Percentiles rank a stretch among this genome's conserved stretches.
Conservation (phyloP, 2,329 filamentous ascomycete species). For the Zasmidium citrigriseum region DNA sequence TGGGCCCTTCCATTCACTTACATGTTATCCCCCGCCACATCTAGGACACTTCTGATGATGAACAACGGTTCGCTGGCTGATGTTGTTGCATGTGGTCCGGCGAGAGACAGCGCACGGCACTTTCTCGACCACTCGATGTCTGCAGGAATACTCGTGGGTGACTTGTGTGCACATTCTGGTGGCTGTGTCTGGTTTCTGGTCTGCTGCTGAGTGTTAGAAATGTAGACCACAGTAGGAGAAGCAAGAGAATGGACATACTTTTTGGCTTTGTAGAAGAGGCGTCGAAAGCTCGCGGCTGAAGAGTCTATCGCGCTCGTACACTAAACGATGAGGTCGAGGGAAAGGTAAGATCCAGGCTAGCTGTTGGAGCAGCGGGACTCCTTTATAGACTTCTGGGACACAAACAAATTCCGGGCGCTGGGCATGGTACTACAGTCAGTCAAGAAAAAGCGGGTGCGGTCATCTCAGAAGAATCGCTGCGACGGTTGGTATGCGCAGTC, state of each 20-base stretch:
- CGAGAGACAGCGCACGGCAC: conserved; percentile 50
- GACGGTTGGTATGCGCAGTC: conserved; percentile 23
- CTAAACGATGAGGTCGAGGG: no score
- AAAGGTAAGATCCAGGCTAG: not conserved
- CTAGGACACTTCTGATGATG: conserved; percentile 51
- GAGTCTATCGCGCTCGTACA: no score
- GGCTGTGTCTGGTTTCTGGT: not conserved
- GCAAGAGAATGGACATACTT: not conserved
- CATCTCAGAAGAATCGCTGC: conserved; percentile 23
- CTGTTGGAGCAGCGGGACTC: conserved; percentile 5
- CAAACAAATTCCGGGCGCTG: conserved; percentile 26
- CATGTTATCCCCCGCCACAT: conserved; percentile 44
- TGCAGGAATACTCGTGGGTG: conserved; percentile 50
- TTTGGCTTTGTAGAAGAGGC: not conserved
- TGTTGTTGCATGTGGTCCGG: conserved; percentile 41
- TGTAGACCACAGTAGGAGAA: no score
- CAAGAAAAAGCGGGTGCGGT: conserved; percentile 19
- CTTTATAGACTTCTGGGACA: conserved; percentile 25
- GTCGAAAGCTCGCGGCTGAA: not conserved
- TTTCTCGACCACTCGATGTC: conserved; percentile 45
- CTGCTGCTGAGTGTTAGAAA: not conserved
- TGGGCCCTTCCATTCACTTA: not conserved
- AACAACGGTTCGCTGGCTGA: conserved; percentile 47
- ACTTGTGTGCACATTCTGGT: conserved; percentile 49
- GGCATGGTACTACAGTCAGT: conserved; percentile 22